phyloP scores from a whole-genome alignment of 2,329 filamentous ascomycete species.

The Plenodomus lindquistii region DNA sequence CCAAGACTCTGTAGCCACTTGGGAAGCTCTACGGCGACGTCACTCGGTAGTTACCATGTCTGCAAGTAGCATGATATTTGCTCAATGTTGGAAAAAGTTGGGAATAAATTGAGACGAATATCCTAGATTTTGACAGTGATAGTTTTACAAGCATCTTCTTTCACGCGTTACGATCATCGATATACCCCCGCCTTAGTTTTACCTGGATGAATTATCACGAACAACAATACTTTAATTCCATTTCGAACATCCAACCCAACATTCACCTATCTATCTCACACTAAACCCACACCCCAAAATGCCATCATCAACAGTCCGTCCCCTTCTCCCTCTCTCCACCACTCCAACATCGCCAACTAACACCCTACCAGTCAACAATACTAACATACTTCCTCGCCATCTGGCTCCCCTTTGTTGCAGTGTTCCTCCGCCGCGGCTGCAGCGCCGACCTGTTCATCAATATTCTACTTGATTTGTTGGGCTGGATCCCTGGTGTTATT shows the following conservation, averaged over 20 bases:
- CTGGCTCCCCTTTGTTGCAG: constrained; percentile 46
- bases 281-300: not conserved
- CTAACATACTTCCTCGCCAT: constrained; percentile 39
- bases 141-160: too few relatives aligned
- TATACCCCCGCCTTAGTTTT: too few relatives aligned
- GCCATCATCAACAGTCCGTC: constrained; percentile 16
- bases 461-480: constrained; percentile 43
- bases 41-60: constrained; percentile 1
- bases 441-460: constrained; percentile 48
- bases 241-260: not conserved
- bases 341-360: not conserved
- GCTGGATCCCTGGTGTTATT: constrained; percentile 38
- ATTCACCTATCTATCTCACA: too few relatives aligned
- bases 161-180: too few relatives aligned
- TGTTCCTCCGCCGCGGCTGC: constrained; percentile 47
- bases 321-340: not conserved
- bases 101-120: not conserved
- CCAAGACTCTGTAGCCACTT: not conserved
- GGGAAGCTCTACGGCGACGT: constrained; percentile 11
- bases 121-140: not conserved
- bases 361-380: constrained; percentile 25
- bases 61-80: too few relatives aligned
- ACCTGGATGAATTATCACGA: not conserved
- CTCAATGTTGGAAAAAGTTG: too few relatives aligned
- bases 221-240: not conserved